These are phyloP conservation scores for Paramecium primaurelia DNA, from an alignment of 73 alveolate species.

Conservation along the genomic window DNA sequence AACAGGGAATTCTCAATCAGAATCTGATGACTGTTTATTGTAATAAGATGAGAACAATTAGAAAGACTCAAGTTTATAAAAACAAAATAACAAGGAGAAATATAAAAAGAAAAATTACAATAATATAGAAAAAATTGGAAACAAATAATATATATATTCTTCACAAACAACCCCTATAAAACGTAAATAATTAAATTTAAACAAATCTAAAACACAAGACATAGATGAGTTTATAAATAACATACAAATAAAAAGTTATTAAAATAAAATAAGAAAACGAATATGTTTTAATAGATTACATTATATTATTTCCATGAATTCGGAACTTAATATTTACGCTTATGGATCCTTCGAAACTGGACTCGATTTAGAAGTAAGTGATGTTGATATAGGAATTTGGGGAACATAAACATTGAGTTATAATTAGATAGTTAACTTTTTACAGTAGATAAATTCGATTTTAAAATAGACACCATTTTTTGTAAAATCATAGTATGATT, in stretches of 20 bases:
- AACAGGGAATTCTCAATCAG: constrained; percentile 4
- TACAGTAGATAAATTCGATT: background rate
- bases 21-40: background rate
- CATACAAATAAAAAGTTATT: background rate
- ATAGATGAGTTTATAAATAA: background rate
- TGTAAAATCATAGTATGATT: background rate
- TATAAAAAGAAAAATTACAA: background rate
- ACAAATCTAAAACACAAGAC: background rate
- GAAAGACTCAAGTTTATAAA: background rate
- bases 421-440: background rate
- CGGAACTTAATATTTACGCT: background rate
- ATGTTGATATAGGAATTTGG: constrained; percentile 34
- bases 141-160: background rate
- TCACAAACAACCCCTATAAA: background rate
- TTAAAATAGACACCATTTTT: background rate
- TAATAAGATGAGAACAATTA: background rate
- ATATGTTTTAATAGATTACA: constrained; percentile 10
- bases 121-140: background rate
- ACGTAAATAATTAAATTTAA: background rate
- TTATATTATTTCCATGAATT: background rate
- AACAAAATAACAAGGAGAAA: background rate
- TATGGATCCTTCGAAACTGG: constrained; percentile 34
- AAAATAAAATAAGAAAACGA: background rate
- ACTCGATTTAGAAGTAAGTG: constrained; percentile 42
- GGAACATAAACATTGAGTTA: background rate